phyloP scores from a whole-genome alignment of 2,329 filamentous ascomycete genomes.

The Chrysoporthe puriensis region DNA sequence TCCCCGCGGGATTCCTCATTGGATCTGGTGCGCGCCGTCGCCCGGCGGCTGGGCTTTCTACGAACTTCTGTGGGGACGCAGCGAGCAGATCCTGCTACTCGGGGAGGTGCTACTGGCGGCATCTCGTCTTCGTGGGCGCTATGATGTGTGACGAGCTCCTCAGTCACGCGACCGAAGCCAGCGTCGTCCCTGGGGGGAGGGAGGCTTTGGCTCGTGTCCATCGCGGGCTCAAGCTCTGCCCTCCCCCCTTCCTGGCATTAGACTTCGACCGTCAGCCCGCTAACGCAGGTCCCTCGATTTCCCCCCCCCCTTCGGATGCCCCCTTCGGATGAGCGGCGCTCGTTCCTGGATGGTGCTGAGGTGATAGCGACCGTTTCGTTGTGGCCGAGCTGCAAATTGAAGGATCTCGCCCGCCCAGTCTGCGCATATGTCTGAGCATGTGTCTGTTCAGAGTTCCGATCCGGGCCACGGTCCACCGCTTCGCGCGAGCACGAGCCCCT shows the following conservation, averaged over 20 bases:
- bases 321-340: not conserved
- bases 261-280: not conserved
- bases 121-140: not conserved
- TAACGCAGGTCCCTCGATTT: not conserved
- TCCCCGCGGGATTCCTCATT: not conserved
- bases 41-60: not conserved
- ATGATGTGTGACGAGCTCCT: conserved; percentile 1
- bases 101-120: too few species aligned
- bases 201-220: not conserved
- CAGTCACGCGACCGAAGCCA: not conserved
- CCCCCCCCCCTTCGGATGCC: too few species aligned
- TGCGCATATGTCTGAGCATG: not conserved
- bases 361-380: not conserved
- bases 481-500: too few species aligned
- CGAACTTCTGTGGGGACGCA: not conserved
- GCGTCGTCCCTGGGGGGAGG: not conserved
- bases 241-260: not conserved
- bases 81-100: not conserved
- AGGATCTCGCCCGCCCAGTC: not conserved
- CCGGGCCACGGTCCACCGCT: too few species aligned
- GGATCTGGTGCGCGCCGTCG: not conserved
- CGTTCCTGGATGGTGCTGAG: not conserved
- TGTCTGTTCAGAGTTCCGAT: not conserved
- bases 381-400: not conserved
- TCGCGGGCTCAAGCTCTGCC: too few species aligned